These are phyloP conservation scores for Solanum chacoense DNA, from an alignment of 305 asterid genomes.

Conservation along the genomic window DNA sequence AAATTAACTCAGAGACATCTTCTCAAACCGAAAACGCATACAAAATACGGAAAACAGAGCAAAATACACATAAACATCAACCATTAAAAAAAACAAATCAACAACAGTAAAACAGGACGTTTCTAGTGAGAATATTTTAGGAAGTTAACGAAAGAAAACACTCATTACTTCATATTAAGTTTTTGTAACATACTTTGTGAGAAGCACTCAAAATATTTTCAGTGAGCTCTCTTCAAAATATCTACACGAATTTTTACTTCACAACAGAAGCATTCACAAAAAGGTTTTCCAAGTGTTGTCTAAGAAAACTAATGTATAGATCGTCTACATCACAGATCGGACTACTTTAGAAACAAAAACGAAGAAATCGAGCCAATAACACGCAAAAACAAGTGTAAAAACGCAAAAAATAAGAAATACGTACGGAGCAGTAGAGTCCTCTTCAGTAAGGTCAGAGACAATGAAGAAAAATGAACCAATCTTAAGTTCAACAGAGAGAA, in stretches of 20 bases:
- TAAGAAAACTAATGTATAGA: not conserved
- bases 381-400: not conserved
- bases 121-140: not conserved
- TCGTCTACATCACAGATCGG: not conserved
- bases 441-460: constrained; percentile 62
- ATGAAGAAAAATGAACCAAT: constrained; percentile 40
- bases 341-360: not conserved
- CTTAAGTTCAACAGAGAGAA: constrained; percentile 65
- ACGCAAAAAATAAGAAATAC: not conserved
- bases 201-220: not conserved
- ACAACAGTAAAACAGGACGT: not conserved
- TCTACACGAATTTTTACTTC: not conserved
- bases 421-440: constrained; percentile 31
- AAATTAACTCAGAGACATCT: not conserved
- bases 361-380: not conserved
- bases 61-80: not conserved
- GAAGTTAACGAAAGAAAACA: too few relatives aligned
- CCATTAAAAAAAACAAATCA: not conserved
- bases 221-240: not conserved
- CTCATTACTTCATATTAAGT: not conserved
- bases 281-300: not conserved
- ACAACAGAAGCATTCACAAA: not conserved
- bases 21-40: not conserved
- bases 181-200: not conserved
- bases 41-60: not conserved